phyloP scores from a whole-genome alignment of 2,329 filamentous ascomycete genomes.

The Calonectria fujianensis region DNA sequence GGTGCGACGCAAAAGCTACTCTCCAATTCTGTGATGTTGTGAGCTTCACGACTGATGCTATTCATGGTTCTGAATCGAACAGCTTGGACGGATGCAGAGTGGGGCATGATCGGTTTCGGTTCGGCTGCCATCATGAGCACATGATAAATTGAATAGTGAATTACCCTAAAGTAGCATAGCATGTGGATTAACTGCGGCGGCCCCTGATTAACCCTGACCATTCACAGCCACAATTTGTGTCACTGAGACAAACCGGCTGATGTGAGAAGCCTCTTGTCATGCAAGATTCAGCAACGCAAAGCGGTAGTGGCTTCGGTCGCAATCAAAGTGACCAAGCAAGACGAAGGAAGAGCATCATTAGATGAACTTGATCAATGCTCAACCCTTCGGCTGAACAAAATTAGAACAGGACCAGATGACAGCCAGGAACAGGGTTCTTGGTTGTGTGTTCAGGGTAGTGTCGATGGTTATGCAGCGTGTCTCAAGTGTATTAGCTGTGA shows the following conservation, averaged over 20 bases:
- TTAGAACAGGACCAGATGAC: background rate
- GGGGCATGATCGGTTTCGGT: background rate
- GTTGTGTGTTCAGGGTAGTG: background rate
- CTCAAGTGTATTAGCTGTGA: slow-evolving; percentile 1
- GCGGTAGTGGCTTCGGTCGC: background rate
- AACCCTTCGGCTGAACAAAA: background rate
- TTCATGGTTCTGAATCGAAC: background rate
- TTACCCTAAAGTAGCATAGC: background rate
- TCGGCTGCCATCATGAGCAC: background rate
- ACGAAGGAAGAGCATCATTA: background rate
- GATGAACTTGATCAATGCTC: background rate
- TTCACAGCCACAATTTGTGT: background rate
- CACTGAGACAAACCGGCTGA: background rate
- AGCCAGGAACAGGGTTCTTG: background rate
- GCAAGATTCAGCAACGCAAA: background rate
- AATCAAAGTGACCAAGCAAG: background rate
- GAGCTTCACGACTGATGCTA: background rate
- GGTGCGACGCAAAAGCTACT: background rate
- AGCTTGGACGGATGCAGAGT: background rate
- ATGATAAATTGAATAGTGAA: background rate
- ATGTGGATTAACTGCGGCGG: background rate
- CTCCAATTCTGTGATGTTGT: background rate
- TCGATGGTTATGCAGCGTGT: background rate
- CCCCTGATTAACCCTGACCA: background rate
- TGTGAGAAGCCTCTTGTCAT: background rate